A percentile compares a stretch with the other conserved stretches of the same genome.
These are phyloP conservation scores for Tetracladium maxilliforme DNA, from an alignment of 2,329 filamentous ascomycete genomes.

Conservation along the genomic window DNA sequence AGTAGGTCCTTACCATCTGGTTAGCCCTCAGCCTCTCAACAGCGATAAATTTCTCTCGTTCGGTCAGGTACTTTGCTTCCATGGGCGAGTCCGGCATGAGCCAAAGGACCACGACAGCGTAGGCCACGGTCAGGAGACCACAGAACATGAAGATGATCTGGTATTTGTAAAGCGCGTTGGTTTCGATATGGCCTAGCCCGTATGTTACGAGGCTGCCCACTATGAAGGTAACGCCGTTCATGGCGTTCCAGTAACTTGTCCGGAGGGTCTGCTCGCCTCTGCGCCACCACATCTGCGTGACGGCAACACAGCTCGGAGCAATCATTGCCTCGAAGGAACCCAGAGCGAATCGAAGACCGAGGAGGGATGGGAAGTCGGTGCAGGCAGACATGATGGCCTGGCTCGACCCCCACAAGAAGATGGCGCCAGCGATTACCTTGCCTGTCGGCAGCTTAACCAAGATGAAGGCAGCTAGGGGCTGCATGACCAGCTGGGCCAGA, in stretches of 20 bases:
- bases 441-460: slow-evolving; percentile 38
- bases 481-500: slow-evolving; percentile 42
- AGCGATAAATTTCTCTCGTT: slow-evolving; percentile 34
- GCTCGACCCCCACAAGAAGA: slow-evolving; percentile 36
- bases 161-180: slow-evolving; percentile 19
- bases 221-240: slow-evolving; percentile 44
- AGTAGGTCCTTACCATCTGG: too few relatives aligned
- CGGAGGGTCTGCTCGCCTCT: slow-evolving; percentile 41
- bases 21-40: slow-evolving; percentile 38
- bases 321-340: slow-evolving; percentile 17
- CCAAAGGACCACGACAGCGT: slow-evolving; percentile 26
- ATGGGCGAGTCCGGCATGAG: slow-evolving; percentile 11
- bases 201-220: slow-evolving; percentile 41
- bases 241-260: slow-evolving; percentile 43
- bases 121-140: slow-evolving; percentile 31
- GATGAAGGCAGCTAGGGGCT: slow-evolving; percentile 35
- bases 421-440: slow-evolving; percentile 34
- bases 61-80: slow-evolving; percentile 29
- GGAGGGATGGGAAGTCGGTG: slow-evolving; percentile 17
- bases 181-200: slow-evolving; percentile 40
- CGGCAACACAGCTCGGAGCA: slow-evolving; percentile 36
- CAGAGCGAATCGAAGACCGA: slow-evolving; percentile 21
- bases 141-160: slow-evolving; percentile 40
- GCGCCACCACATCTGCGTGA: slow-evolving; percentile 48
- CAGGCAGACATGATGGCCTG: slow-evolving; percentile 18